phyloP scores from a whole-genome alignment of 176 grass and related monocot genomes.

The Oryza longistaminata region DNA sequence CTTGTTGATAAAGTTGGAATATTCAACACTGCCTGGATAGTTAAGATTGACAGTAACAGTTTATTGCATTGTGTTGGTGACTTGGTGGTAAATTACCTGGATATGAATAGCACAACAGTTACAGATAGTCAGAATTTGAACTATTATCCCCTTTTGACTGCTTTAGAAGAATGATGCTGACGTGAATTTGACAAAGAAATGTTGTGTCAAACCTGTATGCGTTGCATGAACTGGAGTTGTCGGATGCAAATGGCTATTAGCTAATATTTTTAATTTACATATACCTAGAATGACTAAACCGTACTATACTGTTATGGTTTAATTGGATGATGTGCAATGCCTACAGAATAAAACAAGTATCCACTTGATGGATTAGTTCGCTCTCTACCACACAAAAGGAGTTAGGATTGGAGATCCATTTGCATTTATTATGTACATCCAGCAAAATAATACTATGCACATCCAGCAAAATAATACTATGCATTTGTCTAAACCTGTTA shows the following conservation, averaged over 20 bases:
- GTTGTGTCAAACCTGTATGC: background rate
- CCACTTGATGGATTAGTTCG: background rate
- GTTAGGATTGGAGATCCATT: background rate
- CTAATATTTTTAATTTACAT: background rate
- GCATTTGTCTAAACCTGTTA: background rate
- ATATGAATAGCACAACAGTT: background rate
- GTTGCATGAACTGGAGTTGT: background rate
- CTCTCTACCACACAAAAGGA: background rate
- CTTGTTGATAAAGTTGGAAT: background rate
- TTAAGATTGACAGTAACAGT: background rate
- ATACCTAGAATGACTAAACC: background rate
- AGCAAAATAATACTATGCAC: background rate
- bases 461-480: background rate
- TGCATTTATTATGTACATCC: background rate
- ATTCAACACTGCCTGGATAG: background rate
- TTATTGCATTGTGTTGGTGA: background rate
- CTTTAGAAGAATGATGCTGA: background rate
- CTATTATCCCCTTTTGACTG: background rate
- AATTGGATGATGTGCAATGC: background rate
- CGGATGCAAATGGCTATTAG: background rate
- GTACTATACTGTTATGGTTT: background rate
- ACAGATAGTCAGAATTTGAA: background rate
- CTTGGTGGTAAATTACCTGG: background rate
- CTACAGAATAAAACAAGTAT: background rate
- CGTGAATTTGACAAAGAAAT: background rate